Conservation (phyloP, 2,329 filamentous ascomycete genomes). For the Emydomyces testavorans region DNA sequence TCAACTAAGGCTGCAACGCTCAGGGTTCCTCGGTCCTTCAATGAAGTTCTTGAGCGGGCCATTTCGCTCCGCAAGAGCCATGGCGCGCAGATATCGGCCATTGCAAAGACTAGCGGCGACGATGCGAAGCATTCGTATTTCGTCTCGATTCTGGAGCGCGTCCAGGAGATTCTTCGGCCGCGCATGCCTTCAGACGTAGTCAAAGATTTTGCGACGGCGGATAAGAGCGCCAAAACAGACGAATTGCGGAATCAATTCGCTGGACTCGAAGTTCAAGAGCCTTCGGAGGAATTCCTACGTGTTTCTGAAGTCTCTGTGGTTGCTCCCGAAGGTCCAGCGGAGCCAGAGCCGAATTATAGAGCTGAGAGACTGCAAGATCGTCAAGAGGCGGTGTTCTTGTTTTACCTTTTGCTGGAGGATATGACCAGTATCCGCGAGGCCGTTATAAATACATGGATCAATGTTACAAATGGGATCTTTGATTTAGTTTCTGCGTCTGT, state of each 20-base stretch:
- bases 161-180: conserved; percentile 10
- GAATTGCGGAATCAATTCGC: conserved; percentile 27
- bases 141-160: conserved; percentile 12
- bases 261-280: conserved; percentile 29
- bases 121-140: conserved; percentile 16
- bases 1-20: conserved; percentile 8
- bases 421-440: conserved; percentile 16
- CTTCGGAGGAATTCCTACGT: conserved; percentile 30
- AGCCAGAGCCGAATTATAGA: conserved; percentile 22
- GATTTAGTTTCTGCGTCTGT: conserved; percentile 21
- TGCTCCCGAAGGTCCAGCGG: conserved; percentile 3
- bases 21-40: conserved; percentile 9
- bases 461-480: conserved; percentile 16
- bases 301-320: conserved; percentile 22
- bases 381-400: conserved; percentile 16
- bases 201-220: neutral
- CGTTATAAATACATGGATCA: conserved; percentile 18
- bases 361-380: conserved; percentile 25
- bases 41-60: conserved; percentile 6
- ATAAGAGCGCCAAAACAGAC: neutral
- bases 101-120: conserved; percentile 13
- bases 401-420: conserved; percentile 20
- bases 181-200: neutral
- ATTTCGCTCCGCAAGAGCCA: conserved; percentile 10
- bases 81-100: neutral